Evolutionary conservation across 2,329 filamentous ascomycete species (phyloP).

Genomic region (Malbranchea cinnamomea): DNA sequence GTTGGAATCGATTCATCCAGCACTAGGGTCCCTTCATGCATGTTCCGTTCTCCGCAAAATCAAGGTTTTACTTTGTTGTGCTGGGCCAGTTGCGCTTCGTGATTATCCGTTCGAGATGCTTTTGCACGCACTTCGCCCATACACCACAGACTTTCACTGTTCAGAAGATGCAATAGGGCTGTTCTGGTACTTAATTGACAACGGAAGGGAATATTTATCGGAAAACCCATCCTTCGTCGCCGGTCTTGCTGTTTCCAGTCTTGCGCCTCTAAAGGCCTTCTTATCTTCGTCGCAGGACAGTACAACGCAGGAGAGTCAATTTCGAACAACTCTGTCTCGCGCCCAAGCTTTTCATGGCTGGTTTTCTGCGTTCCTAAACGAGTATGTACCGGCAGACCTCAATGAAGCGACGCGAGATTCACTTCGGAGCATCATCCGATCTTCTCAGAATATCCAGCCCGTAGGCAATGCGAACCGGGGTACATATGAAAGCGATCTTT

Average conservation of each 20-base stretch:
- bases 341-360: conserved; percentile 63
- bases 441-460: conserved; percentile 51
- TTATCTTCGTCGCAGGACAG: conserved; percentile 59
- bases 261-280: conserved; percentile 66
- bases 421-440: conserved; percentile 53
- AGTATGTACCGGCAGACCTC: conserved; percentile 43
- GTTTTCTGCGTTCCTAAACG: conserved; percentile 55
- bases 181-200: conserved; percentile 64
- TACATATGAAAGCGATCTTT: conserved; percentile 61
- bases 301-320: conserved; percentile 73
- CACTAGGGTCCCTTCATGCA: conserved; percentile 72
- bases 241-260: conserved; percentile 62
- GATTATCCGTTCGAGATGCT: conserved; percentile 86
- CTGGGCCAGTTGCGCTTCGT: conserved; percentile 54
- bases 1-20: conserved; percentile 65
- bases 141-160: conserved; percentile 70
- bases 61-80: conserved; percentile 63
- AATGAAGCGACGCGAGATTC: conserved; percentile 36
- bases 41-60: conserved; percentile 79
- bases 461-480: conserved; percentile 55
- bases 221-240: conserved; percentile 60
- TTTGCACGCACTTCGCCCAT: conserved; percentile 62
- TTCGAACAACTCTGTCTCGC: conserved; percentile 59
- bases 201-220: conserved; percentile 49
- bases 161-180: conserved; percentile 82